Evolutionary conservation across 192 early-diverging fungal genomes (phyloP).

Genomic region (Backusella psychrophila): DNA sequence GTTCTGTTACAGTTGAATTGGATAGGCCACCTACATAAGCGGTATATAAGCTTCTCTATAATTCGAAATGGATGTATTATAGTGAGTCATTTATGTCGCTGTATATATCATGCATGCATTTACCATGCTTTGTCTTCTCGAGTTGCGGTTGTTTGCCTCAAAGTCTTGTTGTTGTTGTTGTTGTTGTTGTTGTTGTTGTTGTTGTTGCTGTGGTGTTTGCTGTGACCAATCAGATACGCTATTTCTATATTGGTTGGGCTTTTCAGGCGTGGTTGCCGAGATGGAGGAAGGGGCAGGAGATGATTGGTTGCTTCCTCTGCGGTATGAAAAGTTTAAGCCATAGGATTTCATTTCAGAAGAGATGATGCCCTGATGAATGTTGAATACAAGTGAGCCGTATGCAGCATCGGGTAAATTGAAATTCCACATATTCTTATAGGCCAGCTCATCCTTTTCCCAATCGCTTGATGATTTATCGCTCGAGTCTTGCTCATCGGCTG

Average conservation of each 20-base stretch:
- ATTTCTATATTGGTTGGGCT: slow-evolving; percentile 24
- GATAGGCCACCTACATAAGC: slow-evolving; percentile 34
- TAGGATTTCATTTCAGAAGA: slow-evolving; percentile 55
- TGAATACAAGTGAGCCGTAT: slow-evolving; percentile 51
- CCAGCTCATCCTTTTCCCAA: slow-evolving; percentile 45
- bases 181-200: no score
- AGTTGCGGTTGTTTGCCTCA: neutral
- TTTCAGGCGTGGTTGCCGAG: slow-evolving; percentile 3
- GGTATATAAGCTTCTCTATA: slow-evolving; percentile 25
- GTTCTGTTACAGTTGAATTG: slow-evolving; percentile 30
- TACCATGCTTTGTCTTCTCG: slow-evolving; percentile 15
- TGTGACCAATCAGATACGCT: slow-evolving; percentile 5
- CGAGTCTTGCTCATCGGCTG: slow-evolving; percentile 31
- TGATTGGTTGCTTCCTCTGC: slow-evolving; percentile 33
- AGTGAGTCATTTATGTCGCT: no score
- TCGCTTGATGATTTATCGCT: neutral
- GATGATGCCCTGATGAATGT: slow-evolving; percentile 49
- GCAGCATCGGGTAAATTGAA: slow-evolving; percentile 61
- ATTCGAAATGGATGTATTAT: neutral
- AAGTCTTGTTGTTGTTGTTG: neutral
- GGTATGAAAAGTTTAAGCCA: slow-evolving; percentile 61
- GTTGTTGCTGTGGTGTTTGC: neutral
- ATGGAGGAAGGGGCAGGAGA: slow-evolving; percentile 6
- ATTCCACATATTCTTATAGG: slow-evolving; percentile 65
- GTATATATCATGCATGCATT: neutral